Conservation (phyloP, 225 moss, liverwort and hornwort species). For the Climacium dendroides region DNA sequence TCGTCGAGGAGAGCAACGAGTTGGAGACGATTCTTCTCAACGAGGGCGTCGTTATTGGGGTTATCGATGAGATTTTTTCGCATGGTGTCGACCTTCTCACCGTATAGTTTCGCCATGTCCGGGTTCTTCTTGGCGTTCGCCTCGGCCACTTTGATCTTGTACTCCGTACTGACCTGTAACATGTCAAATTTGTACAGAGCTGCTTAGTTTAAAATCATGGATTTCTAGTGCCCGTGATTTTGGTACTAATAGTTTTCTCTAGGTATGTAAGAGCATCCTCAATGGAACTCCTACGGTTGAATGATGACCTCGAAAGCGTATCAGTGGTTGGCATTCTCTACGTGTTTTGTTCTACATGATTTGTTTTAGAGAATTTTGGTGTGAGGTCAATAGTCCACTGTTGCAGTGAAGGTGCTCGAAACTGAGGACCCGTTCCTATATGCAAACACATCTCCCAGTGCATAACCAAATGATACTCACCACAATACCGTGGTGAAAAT, state of each 20-base stretch:
- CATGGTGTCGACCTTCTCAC: slow-evolving; percentile 27
- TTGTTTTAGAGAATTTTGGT: background rate
- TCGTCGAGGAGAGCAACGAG: slow-evolving; percentile 46
- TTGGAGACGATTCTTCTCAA: slow-evolving; percentile 32
- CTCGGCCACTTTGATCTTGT: slow-evolving; percentile 66
- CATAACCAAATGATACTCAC: background rate
- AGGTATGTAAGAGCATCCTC: background rate
- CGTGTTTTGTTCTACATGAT: background rate
- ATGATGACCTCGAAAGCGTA: background rate
- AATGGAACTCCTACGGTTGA: background rate
- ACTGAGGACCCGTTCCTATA: background rate
- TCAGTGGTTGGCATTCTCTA: background rate
- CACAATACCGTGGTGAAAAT: background rate
- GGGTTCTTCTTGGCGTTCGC: slow-evolving; percentile 58
- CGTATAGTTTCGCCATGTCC: slow-evolving; percentile 40
- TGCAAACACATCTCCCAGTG: background rate
- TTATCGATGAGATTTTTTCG: background rate
- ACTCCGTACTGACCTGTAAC: slow-evolving; percentile 3
- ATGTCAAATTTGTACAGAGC: background rate
- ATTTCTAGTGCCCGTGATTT: background rate
- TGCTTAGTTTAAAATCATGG: background rate
- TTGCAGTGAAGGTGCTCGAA: background rate
- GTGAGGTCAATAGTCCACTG: background rate
- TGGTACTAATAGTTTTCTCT: background rate
- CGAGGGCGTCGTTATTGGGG: background rate